phyloP scores from a whole-genome alignment of 1,139 yeast genomes.

The Taphrina betulina region DNA sequence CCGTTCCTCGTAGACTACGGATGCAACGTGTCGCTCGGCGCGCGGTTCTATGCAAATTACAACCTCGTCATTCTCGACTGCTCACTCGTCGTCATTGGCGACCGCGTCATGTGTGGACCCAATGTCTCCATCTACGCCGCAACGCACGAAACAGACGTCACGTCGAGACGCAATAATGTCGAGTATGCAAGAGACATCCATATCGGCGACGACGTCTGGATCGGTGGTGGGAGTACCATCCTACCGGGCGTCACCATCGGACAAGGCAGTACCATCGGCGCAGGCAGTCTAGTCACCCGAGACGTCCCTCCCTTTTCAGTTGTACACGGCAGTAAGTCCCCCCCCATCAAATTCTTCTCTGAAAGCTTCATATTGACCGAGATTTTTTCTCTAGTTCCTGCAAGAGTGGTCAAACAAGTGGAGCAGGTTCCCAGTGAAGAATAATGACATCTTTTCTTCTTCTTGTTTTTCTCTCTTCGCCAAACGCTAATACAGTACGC shows the following conservation, averaged over 20 bases:
- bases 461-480: too few species aligned
- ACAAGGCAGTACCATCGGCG: not conserved
- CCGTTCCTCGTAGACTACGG: conserved; percentile 61
- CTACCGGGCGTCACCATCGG: conserved; percentile 63
- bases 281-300: not conserved
- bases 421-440: too few species aligned
- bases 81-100: conserved; percentile 61
- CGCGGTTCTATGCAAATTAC: conserved; percentile 53
- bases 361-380: too few species aligned
- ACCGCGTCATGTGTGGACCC: conserved; percentile 62
- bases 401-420: too few species aligned
- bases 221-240: conserved; percentile 56
- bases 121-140: conserved; percentile 62
- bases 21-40: conserved; percentile 54
- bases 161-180: conserved; percentile 48
- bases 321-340: not conserved
- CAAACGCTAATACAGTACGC: too few species aligned
- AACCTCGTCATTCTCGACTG: conserved; percentile 61
- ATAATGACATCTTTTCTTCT: too few species aligned
- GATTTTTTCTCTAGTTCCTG: too few species aligned
- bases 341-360: too few species aligned
- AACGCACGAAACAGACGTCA: conserved; percentile 60
- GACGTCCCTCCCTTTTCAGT: not conserved
- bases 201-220: conserved; percentile 67
- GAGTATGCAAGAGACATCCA: conserved; percentile 59